Evolutionary conservation across 495 filamentous ascomycete genomes (phyloP).

Genomic region (Neurospora hispaniola): DNA sequence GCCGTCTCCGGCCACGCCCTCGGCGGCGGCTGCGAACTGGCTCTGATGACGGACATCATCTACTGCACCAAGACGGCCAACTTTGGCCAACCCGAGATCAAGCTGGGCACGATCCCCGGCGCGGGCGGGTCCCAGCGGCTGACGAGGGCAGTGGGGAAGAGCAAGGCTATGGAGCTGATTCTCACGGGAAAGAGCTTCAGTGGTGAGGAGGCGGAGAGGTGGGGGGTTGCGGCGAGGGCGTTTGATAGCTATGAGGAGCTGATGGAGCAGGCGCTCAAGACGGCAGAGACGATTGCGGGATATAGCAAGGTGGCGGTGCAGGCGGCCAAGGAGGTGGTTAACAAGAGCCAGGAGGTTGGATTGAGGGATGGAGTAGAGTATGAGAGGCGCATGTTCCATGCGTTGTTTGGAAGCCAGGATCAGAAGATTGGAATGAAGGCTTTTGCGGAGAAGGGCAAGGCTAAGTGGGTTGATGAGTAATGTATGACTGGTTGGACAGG

Average conservation of each 20-base stretch:
- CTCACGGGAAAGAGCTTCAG: constrained; percentile 75
- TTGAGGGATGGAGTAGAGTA: constrained; percentile 87
- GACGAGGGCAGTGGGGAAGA: constrained; percentile 78
- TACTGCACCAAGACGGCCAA: constrained; percentile 76
- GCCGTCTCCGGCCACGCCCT: constrained; percentile 92
- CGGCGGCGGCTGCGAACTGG: constrained; percentile 91
- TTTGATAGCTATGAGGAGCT: constrained; percentile 77
- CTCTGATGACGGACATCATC: constrained; percentile 93
- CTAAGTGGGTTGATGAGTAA: constrained; percentile 81
- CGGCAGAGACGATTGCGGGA: constrained; percentile 79
- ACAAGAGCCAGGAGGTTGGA: constrained; percentile 84
- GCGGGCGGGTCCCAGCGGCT: constrained; percentile 88
- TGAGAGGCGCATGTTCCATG: constrained; percentile 87
- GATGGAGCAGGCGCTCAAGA: constrained; percentile 64
- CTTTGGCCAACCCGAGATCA: constrained; percentile 96
- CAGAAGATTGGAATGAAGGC: constrained; percentile 98
- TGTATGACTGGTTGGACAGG: background rate
- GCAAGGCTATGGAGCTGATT: constrained; percentile 86
- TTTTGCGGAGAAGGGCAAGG: constrained; percentile 88
- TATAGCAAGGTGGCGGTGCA: constrained; percentile 70
- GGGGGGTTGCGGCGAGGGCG: constrained; percentile 78
- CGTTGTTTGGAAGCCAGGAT: constrained; percentile 83
- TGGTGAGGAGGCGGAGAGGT: constrained; percentile 71
- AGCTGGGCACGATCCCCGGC: constrained; percentile 82
- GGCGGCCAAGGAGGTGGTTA: constrained; percentile 96